phyloP scores from a whole-genome alignment of 352 stramenopile genomes.

The Globisporangium polare region DNA sequence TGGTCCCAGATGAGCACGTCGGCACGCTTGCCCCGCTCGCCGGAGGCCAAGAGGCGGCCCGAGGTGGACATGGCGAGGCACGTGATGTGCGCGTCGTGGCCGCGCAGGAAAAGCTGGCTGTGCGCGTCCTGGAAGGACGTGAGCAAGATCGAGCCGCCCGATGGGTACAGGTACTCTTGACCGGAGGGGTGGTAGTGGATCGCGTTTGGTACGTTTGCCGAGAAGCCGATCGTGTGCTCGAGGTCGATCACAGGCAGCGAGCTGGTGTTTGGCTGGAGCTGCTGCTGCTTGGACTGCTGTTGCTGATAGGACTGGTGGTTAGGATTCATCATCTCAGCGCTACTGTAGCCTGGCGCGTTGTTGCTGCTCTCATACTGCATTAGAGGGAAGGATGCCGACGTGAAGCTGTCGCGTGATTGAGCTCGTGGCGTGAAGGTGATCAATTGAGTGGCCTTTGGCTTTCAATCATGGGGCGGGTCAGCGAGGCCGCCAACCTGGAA shows the following conservation, averaged over 20 bases:
- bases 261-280: background rate
- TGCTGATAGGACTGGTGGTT: background rate
- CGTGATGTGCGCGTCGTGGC: conserved; percentile 79
- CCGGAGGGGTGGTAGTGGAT: conserved; percentile 84
- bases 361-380: conserved; percentile 33
- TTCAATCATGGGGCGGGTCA: background rate
- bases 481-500: too few relatives aligned
- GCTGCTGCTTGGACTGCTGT: background rate
- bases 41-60: conserved; percentile 81
- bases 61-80: conserved; percentile 77
- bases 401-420: background rate
- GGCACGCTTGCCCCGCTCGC: conserved; percentile 69
- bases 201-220: conserved; percentile 57
- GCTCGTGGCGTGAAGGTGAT: background rate
- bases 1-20: conserved; percentile 93
- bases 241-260: conserved; percentile 62
- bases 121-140: conserved; percentile 71
- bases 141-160: conserved; percentile 85
- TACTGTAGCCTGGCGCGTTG: conserved; percentile 16
- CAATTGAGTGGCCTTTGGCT: background rate
- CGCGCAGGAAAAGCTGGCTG: conserved; percentile 80
- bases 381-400: too few relatives aligned
- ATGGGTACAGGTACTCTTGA: conserved; percentile 82
- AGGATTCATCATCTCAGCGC: background rate
- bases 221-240: conserved; percentile 92